phyloP scores from a whole-genome alignment of 2,329 filamentous ascomycete species.

The Ophiostoma novo-ulmi region DNA sequence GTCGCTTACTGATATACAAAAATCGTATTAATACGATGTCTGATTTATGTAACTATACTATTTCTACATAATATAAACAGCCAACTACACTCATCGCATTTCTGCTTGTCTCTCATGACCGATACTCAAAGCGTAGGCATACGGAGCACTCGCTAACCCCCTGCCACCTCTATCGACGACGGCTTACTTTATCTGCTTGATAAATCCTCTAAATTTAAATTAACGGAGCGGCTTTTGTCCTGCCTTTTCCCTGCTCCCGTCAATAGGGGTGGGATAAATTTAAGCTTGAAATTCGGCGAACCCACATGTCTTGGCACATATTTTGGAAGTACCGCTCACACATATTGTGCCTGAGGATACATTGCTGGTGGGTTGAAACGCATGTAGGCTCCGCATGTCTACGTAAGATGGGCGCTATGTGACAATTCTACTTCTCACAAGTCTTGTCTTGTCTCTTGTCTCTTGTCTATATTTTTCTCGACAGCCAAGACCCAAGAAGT shows the following conservation, averaged over 20 bases:
- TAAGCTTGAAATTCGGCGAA: constrained; percentile 32
- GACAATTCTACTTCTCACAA: not conserved
- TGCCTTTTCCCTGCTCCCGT: constrained; percentile 4
- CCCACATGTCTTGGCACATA: constrained; percentile 27
- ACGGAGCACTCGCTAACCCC: too few species aligned
- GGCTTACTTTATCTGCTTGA: not conserved
- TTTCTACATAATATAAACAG: not conserved
- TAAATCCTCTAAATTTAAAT: not conserved
- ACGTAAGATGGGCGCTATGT: constrained; percentile 8
- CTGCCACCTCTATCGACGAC: not conserved
- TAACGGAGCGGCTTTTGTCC: not conserved
- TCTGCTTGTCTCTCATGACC: not conserved
- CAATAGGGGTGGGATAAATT: constrained; percentile 24
- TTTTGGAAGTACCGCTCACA: not conserved
- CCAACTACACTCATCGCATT: not conserved
- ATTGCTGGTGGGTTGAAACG: not conserved
- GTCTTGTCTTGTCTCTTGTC: not conserved
- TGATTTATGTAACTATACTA: too few species aligned
- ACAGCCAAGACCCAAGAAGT: not conserved
- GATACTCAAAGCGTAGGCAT: too few species aligned
- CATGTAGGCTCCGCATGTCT: constrained; percentile 13
- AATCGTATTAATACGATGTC: not conserved
- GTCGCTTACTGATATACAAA: not conserved
- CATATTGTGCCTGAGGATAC: not conserved
- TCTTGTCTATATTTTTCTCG: not conserved